Base-by-base conservation (phyloP, 805 yeast genomes). In the Ogataea paraovalis region DNA sequence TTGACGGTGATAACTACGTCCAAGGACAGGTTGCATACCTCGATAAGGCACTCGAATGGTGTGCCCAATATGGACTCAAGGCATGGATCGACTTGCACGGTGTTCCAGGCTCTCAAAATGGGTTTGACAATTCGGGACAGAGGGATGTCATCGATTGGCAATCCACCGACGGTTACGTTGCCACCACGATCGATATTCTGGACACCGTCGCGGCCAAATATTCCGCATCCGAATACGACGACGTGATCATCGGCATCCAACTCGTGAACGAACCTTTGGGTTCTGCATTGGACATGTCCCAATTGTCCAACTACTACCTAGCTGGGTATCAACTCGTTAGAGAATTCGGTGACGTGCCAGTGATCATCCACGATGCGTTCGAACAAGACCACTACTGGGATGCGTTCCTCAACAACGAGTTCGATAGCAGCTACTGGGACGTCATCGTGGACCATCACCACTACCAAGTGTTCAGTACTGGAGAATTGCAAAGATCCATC, bases 41-140 rank as follows among this genome's bases (percentile, higher is more conserved):
- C 45, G 95, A 87, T 59, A 68, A 75, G 60, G 96, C 96, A 14
- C 68, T 91, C 38, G 75, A 62, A 16, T 92, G 97, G 97, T 80
- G 87, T 39, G 65, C 78, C 42, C 69, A 71, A 16, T 60, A 82
- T 54, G 76, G 74, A 37, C 61, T 91, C 53, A 82, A 83, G 61
- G 96, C 81, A 21, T 89, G 96, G 97, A 76, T 91, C 39, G 97
- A 92, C 66, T 68, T 91, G 60, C 98, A 91, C 64, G 97, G 97
- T 52, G 96, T 86, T n/a, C 95, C 96, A 30, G 97, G 97, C 20
- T 86, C 96, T 20, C 98, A 91, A 67, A 91, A 91, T 64, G 97
- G 97, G 13, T 92, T 89, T 61, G 98, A 91, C 67, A 91, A 91
- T 72, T 87, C 96, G 8, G 98, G 98, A 23, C 70, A 79, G 52